Conservation (phyloP, 352 stramenopile species). For the Phytophthora capsici region DNA sequence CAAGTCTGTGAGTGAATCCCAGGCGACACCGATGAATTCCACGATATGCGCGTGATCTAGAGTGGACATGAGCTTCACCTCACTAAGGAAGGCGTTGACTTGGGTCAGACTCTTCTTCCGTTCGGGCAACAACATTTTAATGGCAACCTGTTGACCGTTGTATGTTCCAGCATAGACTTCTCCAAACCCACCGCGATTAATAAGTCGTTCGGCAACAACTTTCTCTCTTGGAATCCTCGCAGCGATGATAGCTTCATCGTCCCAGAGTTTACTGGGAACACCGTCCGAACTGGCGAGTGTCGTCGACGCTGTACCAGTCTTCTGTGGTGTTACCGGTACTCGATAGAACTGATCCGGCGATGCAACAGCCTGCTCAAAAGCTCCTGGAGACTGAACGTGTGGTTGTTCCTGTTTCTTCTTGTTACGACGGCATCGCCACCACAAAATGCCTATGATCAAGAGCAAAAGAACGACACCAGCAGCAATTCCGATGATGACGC, state of each 20-base stretch:
- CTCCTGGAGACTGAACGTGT: slow-evolving; percentile 16
- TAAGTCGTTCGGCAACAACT: slow-evolving; percentile 12
- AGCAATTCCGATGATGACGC: slow-evolving; percentile 30
- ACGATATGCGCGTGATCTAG: slow-evolving; percentile 49
- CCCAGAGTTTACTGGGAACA: slow-evolving; percentile 27
- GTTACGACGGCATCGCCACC: slow-evolving; percentile 22
- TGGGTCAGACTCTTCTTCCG: slow-evolving; percentile 33
- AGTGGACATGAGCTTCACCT: slow-evolving; percentile 36
- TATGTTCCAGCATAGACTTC: slow-evolving; percentile 35
- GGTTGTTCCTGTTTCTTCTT: slow-evolving; percentile 14
- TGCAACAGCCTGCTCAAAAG: slow-evolving; percentile 6
- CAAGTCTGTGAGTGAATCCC: slow-evolving; percentile 47
- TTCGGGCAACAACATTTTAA: slow-evolving; percentile 38
- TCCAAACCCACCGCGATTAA: slow-evolving; percentile 35
- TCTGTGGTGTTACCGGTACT: slow-evolving; percentile 17
- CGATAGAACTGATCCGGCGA: slow-evolving; percentile 22
- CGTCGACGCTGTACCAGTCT: slow-evolving; percentile 25
- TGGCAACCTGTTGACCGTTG: slow-evolving; percentile 31
- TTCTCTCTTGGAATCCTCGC: slow-evolving; percentile 33
- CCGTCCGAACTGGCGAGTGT: slow-evolving; percentile 29
- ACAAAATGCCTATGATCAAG: slow-evolving; percentile 18
- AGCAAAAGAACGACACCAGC: slow-evolving; percentile 21
- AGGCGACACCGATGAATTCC: slow-evolving; percentile 51
- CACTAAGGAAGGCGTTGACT: slow-evolving; percentile 36
- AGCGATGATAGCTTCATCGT: slow-evolving; percentile 45